Evolutionary conservation across 805 yeast species (phyloP).

Genomic region (Wickerhamomyces chambardii): DNA sequence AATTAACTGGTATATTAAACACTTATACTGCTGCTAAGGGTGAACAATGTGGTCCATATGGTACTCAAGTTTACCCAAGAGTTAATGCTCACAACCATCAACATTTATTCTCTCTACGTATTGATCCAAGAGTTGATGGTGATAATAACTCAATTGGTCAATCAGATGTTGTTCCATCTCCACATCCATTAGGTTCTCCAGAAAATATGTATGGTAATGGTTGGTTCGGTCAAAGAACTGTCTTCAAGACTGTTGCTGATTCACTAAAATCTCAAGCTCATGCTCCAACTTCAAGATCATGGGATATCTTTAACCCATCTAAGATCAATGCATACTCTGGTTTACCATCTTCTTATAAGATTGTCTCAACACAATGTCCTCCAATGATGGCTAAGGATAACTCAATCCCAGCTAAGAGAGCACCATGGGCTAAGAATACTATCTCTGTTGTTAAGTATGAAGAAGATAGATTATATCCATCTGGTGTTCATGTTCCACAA

Average conservation of each 20-base stretch:
- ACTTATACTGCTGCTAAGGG: slow-evolving; percentile 56
- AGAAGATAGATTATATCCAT: slow-evolving; percentile 71
- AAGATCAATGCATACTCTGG: slow-evolving; percentile 60
- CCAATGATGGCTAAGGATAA: slow-evolving; percentile 67
- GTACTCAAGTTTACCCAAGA: slow-evolving; percentile 70
- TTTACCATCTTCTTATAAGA: slow-evolving; percentile 68
- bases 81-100: slow-evolving; percentile 85
- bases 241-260: slow-evolving; percentile 61
- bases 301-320: slow-evolving; percentile 73
- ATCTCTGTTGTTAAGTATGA: slow-evolving; percentile 64
- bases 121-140: slow-evolving; percentile 79
- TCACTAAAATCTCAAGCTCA: slow-evolving; percentile 49
- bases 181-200: slow-evolving; percentile 51
- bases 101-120: slow-evolving; percentile 69
- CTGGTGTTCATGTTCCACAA: slow-evolving; percentile 72
- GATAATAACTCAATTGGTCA: slow-evolving; percentile 67
- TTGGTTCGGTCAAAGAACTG: slow-evolving; percentile 54
- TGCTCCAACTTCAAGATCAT: slow-evolving; percentile 57
- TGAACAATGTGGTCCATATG: slow-evolving; percentile 70
- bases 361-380: slow-evolving; percentile 69
- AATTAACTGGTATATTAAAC: slow-evolving; percentile 77
- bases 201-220: slow-evolving; percentile 76
- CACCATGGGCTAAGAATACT: slow-evolving; percentile 68
- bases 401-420: slow-evolving; percentile 70
- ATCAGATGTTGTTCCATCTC: slow-evolving; percentile 54